Base-by-base conservation (phyloP, 768 basidiomycete species). In the Clathrus columnatus region DNA sequence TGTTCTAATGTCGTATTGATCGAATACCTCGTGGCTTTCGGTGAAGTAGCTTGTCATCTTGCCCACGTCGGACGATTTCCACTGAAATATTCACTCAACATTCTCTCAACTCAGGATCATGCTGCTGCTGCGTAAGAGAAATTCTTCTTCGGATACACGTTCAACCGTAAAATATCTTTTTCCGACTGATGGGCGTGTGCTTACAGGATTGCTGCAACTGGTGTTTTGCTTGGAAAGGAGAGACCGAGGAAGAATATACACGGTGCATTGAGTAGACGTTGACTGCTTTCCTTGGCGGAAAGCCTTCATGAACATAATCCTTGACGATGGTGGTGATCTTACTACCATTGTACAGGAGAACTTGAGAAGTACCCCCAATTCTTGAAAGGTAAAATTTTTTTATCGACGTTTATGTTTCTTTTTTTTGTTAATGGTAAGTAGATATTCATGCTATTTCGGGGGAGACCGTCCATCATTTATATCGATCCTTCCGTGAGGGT, bases 161-260 rank as follows among this genome's bases (percentile, higher is more conserved):
- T 21, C 2, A 32, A 45, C 46, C 30, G 11, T 24, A 44, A 32
- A 27, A 16, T 1, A 16, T 1, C 21, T 54, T 47, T 43, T 20
- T 60, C 32, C 18, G 59, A 54, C 45, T 5, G 20, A 44, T 42
- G 36, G 14, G 7, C 24, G 21, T 57, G 95, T 94, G 62, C 89
- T 98, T 55, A 96, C 96, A 61, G 96, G 98, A n/a, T n/a, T n/a
- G n/a, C n/a, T n/a, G 62, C 89, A 98, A 54, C 96, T 96, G 61
- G 96, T 98, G n/a, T 65, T 99, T 84, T 67, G 96, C 96, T 42
- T 99, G 96, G 96, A 99, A 99, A 77, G 96, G 96, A 55, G 96
- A 99, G 78, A 94, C 94, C 46, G 96, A 98, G 68, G 96, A 97
- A 72, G 96, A 99, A 70, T 98, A 97, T 74, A 67, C 72, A 61